Base-by-base conservation (phyloP, 495 filamentous ascomycete species). In the Cryomyces antarcticus region DNA sequence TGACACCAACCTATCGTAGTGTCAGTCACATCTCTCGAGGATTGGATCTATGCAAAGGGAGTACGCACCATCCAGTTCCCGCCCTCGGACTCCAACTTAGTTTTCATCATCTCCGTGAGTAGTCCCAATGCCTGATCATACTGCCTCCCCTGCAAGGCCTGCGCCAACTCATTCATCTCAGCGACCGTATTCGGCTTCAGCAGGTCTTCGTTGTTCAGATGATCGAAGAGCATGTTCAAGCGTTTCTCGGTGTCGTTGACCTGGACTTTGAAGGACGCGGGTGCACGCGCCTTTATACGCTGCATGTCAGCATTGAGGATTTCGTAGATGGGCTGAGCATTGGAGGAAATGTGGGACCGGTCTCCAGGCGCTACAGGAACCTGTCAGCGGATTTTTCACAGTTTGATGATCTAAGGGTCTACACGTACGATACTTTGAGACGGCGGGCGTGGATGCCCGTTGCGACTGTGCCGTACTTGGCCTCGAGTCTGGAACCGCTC, bases 151-250 rank as follows among this genome's bases (percentile, higher is more conserved):
- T 78, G 71, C 12, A 96, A 53, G 7, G 78, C 78, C 45, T 68
- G 61, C 9, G 80, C 72, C 13, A 89, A 58, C 54, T 80, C 67
- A 31, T 64, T 61, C 71, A 84, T 69, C 39, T 77, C 69, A 45
- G 73, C 62, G 37, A 95, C 65, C 5, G 88, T 94, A 52, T 87
- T 83, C 28, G 75, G 69, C 56, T 77, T 82, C 41, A 95, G 67
- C 27, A 97, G 63, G 46, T 94, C 84, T 53, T 82, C 80, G 53
- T 96, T 96, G 66, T 96, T 96, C 41, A 97, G 67, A 59, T 94
- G 85, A 53, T 96, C 86, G 61, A 93, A 97, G 7, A 97, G 70
- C 42, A 93, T 78, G 48, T 78, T 80, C 44, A 97, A 67, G 37
- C 88, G 72, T 60, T 92, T 92, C 55, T 94, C 84, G 4, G 85